These are phyloP conservation scores for Pistacia integerrima DNA, from an alignment of 345 rosid species.

Conservation along the genomic window DNA sequence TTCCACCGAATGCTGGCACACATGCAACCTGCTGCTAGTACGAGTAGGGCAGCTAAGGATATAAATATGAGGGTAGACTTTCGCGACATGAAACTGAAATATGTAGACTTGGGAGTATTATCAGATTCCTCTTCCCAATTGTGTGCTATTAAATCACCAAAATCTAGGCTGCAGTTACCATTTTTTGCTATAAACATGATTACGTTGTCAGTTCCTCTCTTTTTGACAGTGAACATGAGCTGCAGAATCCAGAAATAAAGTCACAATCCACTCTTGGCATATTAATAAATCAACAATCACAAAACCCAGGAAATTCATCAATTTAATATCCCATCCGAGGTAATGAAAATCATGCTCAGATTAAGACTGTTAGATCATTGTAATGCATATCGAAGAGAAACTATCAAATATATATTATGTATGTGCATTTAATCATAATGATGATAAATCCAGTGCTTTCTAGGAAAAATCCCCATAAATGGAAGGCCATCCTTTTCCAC, in stretches of 20 bases:
- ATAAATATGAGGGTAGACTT: slow-evolving; percentile 34
- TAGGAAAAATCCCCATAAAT: background rate
- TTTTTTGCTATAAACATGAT: slow-evolving; percentile 48
- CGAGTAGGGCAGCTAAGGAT: slow-evolving; percentile 39
- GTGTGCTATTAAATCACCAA: slow-evolving; percentile 48
- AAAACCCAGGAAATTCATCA: background rate
- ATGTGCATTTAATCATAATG: background rate
- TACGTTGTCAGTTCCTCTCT: slow-evolving; percentile 35
- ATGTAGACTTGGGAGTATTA: slow-evolving; percentile 28
- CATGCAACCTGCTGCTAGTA: slow-evolving; percentile 48
- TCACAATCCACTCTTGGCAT: background rate
- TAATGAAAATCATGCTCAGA: background rate
- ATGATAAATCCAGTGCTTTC: background rate
- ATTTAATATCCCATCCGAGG: background rate
- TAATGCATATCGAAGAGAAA: background rate
- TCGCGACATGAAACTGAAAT: slow-evolving; percentile 31
- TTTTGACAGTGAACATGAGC: slow-evolving; percentile 55
- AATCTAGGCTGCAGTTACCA: slow-evolving; percentile 63
- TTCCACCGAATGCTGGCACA: slow-evolving; percentile 42
- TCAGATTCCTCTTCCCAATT: slow-evolving; percentile 33
- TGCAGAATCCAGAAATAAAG: slow-evolving; percentile 29
- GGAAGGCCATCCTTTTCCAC: background rate
- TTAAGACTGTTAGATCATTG: background rate
- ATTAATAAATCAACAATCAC: background rate
- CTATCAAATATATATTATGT: background rate